Conservation (phyloP, 306 rosid species). For the Rosa persica region DNA sequence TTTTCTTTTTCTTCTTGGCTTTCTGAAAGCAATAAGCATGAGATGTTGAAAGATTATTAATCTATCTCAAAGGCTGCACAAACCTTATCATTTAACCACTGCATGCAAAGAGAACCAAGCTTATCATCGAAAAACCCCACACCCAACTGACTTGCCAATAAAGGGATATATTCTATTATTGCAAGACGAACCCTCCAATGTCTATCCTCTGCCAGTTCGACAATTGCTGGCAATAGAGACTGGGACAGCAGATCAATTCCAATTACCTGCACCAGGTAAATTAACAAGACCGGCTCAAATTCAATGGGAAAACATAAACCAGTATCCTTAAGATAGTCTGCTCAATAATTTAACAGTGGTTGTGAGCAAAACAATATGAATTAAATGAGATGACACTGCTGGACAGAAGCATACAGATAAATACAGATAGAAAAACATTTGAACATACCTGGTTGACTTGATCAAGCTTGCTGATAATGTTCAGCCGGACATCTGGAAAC, state of each 20-base stretch:
- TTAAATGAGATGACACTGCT: neutral
- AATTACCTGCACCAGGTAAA: constrained; percentile 60
- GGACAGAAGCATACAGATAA: neutral
- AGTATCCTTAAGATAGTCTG: neutral
- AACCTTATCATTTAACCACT: constrained; percentile 98
- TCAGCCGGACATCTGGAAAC: constrained; percentile 96
- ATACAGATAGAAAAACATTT: constrained; percentile 7
- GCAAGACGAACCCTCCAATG: constrained; percentile 99
- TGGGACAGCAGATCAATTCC: constrained; percentile 97
- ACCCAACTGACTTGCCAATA: constrained; percentile 97
- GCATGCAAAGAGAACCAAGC: constrained; percentile 99
- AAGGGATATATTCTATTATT: constrained; percentile 91
- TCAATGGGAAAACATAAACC: neutral
- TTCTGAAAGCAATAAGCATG: neutral
- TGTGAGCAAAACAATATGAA: neutral
- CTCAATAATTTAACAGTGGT: neutral
- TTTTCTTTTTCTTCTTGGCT: neutral
- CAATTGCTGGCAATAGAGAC: constrained; percentile 94
- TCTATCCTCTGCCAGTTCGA: constrained; percentile 99
- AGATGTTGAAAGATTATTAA: neutral
- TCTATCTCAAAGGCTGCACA: constrained; percentile 27
- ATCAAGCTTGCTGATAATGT: constrained; percentile 97
- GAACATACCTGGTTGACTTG: constrained; percentile 93
- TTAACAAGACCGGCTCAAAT: neutral
- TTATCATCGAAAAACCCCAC: constrained; percentile 95